These are phyloP conservation scores for Polychaeton citri DNA, from an alignment of 2,329 filamentous ascomycete genomes.

Conservation along the genomic window DNA sequence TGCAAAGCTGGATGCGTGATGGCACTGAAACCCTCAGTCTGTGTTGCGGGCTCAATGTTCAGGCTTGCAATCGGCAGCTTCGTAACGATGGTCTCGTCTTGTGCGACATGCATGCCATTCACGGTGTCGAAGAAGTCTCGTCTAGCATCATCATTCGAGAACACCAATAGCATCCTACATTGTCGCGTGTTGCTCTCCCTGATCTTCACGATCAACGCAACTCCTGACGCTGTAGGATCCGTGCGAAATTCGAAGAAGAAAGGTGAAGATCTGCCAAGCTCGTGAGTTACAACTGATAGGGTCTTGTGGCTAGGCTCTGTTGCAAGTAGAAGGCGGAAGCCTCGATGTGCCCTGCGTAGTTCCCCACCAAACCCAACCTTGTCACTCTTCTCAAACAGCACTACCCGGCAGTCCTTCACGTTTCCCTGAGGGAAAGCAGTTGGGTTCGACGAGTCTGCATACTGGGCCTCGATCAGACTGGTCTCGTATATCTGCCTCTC, in stretches of 20 bases:
- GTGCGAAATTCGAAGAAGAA: slow-evolving; percentile 65
- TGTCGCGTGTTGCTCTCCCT: slow-evolving; percentile 43
- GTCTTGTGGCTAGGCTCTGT: slow-evolving; percentile 67
- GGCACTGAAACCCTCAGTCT: slow-evolving; percentile 29
- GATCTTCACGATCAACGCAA: slow-evolving; percentile 56
- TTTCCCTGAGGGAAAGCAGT: slow-evolving; percentile 64
- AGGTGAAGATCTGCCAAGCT: slow-evolving; percentile 50
- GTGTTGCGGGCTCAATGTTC: slow-evolving; percentile 45
- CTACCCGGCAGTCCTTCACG: slow-evolving; percentile 56
- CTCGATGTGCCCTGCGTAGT: slow-evolving; percentile 58
- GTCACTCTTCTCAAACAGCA: slow-evolving; percentile 59
- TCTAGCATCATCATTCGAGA: slow-evolving; percentile 59
- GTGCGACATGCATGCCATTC: slow-evolving; percentile 55
- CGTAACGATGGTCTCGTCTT: slow-evolving; percentile 56
- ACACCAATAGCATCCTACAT: slow-evolving; percentile 64
- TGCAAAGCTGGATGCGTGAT: slow-evolving; percentile 28
- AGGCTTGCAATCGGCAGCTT: slow-evolving; percentile 56
- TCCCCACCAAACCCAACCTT: slow-evolving; percentile 61
- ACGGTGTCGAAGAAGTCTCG: slow-evolving; percentile 59
- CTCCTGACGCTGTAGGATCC: slow-evolving; percentile 43
- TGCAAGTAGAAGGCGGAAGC: slow-evolving; percentile 64
- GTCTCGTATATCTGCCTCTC: slow-evolving; percentile 59
- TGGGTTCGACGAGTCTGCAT: slow-evolving; percentile 60
- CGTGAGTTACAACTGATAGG: slow-evolving; percentile 61
- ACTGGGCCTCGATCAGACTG: slow-evolving; percentile 62